Percentiles rank a stretch among this genome's conserved stretches.
phyloP scores from a whole-genome alignment of 208 protist genomes.

The Leishmania mexicana region DNA sequence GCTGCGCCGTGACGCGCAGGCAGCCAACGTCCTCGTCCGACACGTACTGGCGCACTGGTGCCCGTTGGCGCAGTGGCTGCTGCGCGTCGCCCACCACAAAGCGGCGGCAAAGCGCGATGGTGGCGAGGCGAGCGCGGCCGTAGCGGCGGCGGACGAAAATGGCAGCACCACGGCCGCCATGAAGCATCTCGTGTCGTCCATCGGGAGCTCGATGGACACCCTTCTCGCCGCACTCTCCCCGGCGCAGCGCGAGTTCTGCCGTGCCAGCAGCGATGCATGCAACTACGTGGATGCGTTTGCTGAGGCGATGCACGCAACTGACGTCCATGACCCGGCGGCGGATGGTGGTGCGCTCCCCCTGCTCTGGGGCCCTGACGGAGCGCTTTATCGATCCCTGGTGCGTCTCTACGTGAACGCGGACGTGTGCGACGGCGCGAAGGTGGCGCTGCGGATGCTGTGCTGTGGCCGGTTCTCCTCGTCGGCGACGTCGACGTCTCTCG shows the following conservation, averaged over 20 bases:
- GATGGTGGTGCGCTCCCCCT: slow-evolving; percentile 11
- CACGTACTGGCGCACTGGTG: slow-evolving; percentile 61
- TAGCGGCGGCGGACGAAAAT: background rate
- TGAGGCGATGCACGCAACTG: background rate
- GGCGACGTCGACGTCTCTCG: background rate
- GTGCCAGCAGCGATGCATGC: slow-evolving; percentile 2
- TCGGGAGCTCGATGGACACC: slow-evolving; percentile 69
- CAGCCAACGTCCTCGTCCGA: slow-evolving; percentile 42
- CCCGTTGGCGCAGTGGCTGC: slow-evolving; percentile 51
- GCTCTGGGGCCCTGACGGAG: slow-evolving; percentile 61
- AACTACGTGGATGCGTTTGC: slow-evolving; percentile 17
- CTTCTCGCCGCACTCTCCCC: slow-evolving; percentile 47
- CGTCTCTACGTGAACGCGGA: slow-evolving; percentile 76
- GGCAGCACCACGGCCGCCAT: slow-evolving; percentile 4
- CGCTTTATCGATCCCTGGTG: slow-evolving; percentile 67
- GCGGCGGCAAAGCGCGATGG: slow-evolving; percentile 8
- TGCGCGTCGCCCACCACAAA: slow-evolving; percentile 33
- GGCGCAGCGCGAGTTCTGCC: slow-evolving; percentile 41
- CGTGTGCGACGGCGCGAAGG: slow-evolving; percentile 40
- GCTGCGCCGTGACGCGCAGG: slow-evolving; percentile 32
- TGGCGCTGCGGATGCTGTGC: slow-evolving; percentile 34
- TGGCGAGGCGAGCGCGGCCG: background rate
- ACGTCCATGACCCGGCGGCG: background rate
- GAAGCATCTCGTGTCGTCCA: slow-evolving; percentile 56
- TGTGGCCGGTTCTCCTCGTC: background rate